Evolutionary conservation across 2,329 filamentous ascomycete species (phyloP), one percentile per base, ranked within the genome.

Genomic region (Talaromyces sp.): DNA sequence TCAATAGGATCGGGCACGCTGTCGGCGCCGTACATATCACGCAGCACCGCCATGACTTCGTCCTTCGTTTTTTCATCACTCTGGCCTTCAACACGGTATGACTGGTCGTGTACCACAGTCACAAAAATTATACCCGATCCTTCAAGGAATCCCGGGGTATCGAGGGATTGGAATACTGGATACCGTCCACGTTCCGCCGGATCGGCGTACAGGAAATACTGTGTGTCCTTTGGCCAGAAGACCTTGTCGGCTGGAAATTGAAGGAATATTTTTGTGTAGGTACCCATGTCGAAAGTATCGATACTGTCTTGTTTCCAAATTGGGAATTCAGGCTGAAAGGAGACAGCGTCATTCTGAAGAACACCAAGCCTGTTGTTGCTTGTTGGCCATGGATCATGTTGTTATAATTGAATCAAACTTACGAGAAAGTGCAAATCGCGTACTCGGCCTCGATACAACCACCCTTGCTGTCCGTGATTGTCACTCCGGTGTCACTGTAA

Each of bases 191-290:
- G 77, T 3, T 69, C 72, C 3, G 70, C 69, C 0, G 80, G 79
- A 43, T 78, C 74, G 0, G 82, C 80, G 63, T 83, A 84, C n/a
- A 84, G 74, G 63, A 81, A 77, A 65, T 79, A 85, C 59, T 85
- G 80, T 0, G 78, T 81, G 46, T 80, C 73, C 0, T 73, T 67
- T 65, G 81, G 80, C 88, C 87, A 90, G 72, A 90, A 90, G 0
- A 84, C 82, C 58, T 85, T 77, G 62, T 85, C 75, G 11, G 24
- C 43, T 19, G 41, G 56, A 72, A 89, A 90, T 63, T 89, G 87
- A 62, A 88, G 75, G 73, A 90, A 90, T 62, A 90, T 83, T 69
- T 90, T 90, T 56, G 86, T 90, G 73, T 89, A 90, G 0, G 86
- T 89, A 7, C 84, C 87, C 83, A 90, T 89, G 62, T 79, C 77